Evolutionary conservation across 2,329 filamentous ascomycete genomes (phyloP).

Genomic region (Helicocarpus griseus): DNA sequence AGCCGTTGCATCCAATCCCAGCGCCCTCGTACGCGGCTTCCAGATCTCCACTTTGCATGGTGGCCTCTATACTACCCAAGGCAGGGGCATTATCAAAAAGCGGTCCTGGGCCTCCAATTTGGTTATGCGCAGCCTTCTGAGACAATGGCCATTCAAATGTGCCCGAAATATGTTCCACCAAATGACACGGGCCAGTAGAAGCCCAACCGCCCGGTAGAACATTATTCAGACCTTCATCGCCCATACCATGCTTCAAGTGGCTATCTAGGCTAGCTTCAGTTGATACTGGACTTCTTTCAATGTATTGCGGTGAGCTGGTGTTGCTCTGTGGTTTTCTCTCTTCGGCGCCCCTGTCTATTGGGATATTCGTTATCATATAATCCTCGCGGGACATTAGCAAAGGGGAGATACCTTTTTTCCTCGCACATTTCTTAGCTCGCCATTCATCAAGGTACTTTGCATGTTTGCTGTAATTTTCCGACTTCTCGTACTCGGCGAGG

Average conservation of each 20-base stretch:
- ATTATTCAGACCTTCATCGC: background rate
- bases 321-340: background rate
- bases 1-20: background rate
- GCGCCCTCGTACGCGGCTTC: background rate
- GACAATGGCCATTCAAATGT: conserved; percentile 4
- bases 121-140: background rate
- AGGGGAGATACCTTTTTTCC: conserved; percentile 4
- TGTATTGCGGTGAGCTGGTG: background rate
- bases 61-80: background rate
- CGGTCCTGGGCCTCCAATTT: background rate
- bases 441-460: conserved; percentile 6
- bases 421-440: conserved; percentile 3
- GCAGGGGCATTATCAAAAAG: background rate
- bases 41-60: background rate
- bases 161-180: background rate
- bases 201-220: background rate
- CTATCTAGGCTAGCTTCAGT: background rate
- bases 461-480: conserved; percentile 3
- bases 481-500: conserved; percentile 4
- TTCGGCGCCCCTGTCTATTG: background rate
- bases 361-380: background rate
- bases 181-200: background rate
- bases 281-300: conserved; percentile 1
- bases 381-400: background rate
- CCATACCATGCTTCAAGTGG: background rate